Base-by-base conservation (phyloP, 805 yeast species). In the Spathaspora passalidarum region DNA sequence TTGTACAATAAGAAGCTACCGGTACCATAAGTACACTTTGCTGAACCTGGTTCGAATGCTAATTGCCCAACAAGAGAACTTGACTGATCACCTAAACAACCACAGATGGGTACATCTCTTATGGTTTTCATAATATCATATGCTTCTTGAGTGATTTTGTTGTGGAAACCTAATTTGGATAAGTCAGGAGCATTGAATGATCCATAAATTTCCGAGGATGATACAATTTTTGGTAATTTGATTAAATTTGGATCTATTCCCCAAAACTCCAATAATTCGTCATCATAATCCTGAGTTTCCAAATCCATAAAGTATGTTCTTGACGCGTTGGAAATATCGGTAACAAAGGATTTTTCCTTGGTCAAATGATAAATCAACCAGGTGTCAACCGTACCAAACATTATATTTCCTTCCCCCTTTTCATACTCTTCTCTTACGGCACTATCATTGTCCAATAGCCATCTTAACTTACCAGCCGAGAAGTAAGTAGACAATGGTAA, bases 21-120 rank as follows among this genome's bases (percentile, higher is more conserved):
- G 1, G 98, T 91, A 51, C 98, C 98, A 60, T 90, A 91, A 9
- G 98, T 91, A 75, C 96, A 89, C 67, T 91, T 91, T 38, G 96
- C 96, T 38, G 85, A 81, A 46, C 97, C 97, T 38, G 80, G 76
- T 52, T 79, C 75, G 57, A 89, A 80, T 1, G 96, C 96, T 65
- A 88, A 67, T 66, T 91, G 97, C 32, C 97, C 98, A 42, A 90
- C 96, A 49, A 92, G 67, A 1, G 97, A 94, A 2, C 97, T 89
- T 46, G 91, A 81, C 71, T 91, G 98, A 69, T 91, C 98, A 48
- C 97, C 97, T 23, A 91, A 73, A 67, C 96, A 88, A 38, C 97
- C 97, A 56, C 88, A 80, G 47, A 91, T 81, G 29, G 96, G 96
- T 21, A 84, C 73, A 38, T 78, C 82, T 43, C 75, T 72, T 49